phyloP scores from a whole-genome alignment of 2,329 filamentous ascomycete species.

The Coniochaeta sp. region DNA sequence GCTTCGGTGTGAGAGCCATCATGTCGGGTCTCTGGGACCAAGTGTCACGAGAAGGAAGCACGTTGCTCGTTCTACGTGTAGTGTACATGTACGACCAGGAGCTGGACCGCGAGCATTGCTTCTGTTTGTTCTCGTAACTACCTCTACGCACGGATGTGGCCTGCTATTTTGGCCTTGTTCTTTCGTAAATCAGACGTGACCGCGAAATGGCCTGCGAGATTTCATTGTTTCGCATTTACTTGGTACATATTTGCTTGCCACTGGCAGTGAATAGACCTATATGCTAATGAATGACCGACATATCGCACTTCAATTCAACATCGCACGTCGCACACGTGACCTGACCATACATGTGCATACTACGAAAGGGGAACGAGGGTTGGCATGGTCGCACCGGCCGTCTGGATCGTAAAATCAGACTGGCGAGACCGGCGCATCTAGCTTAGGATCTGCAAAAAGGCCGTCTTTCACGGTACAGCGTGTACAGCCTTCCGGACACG shows the following conservation, averaged over 20 bases:
- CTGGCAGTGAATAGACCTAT: not conserved
- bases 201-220: too few relatives aligned
- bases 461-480: not conserved
- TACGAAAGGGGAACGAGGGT: not conserved
- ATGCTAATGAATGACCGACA: not conserved
- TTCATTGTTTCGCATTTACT: not conserved
- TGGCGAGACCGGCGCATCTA: not conserved
- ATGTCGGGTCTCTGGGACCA: not conserved
- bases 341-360: not conserved
- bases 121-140: not conserved
- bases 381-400: not conserved
- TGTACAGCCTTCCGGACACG: not conserved
- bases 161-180: not conserved
- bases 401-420: not conserved
- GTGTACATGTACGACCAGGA: not conserved
- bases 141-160: not conserved
- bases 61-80: not conserved
- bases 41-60: not conserved
- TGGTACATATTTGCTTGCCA: not conserved
- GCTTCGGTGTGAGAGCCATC: not conserved
- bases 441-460: not conserved
- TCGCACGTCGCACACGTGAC: not conserved
- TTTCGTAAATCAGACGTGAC: not conserved
- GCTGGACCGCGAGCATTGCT: not conserved
- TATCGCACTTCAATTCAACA: not conserved